Evolutionary conservation across 1,284 basidiomycete genomes (phyloP).

Genomic region (Cutaneotrichosporon spelunceum): DNA sequence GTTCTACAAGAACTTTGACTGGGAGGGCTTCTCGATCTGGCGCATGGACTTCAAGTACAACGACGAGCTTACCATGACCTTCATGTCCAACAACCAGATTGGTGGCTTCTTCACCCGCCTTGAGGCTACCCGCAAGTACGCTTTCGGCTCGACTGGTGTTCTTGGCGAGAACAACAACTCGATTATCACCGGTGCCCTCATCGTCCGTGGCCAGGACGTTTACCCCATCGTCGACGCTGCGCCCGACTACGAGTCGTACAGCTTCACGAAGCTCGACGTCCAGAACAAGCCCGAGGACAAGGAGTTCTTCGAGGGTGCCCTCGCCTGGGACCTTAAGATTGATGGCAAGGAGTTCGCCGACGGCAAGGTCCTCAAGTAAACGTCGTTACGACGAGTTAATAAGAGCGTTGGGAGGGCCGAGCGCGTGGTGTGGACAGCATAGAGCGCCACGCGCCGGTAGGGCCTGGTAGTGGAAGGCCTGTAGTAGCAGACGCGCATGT

Average conservation of each 20-base stretch:
- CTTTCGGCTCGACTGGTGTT: slow-evolving; percentile 90
- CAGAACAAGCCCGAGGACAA: slow-evolving; percentile 64
- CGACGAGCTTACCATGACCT: slow-evolving; percentile 83
- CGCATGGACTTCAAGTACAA: slow-evolving; percentile 88
- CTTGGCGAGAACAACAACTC: slow-evolving; percentile 76
- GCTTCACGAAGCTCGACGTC: slow-evolving; percentile 64
- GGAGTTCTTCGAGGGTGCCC: slow-evolving; percentile 80
- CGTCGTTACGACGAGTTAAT: not conserved
- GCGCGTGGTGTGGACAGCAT: not conserved
- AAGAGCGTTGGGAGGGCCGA: not conserved
- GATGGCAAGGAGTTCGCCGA: slow-evolving; percentile 76
- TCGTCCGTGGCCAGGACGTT: slow-evolving; percentile 69
- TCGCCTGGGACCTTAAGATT: slow-evolving; percentile 84
- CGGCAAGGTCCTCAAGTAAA: slow-evolving; percentile 54
- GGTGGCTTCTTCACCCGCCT: slow-evolving; percentile 94
- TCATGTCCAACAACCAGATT: slow-evolving; percentile 82
- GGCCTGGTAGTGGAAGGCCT: slow-evolving; percentile 4
- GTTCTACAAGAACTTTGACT: slow-evolving; percentile 91
- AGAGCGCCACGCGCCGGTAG: not conserved
- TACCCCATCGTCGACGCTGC: slow-evolving; percentile 73
- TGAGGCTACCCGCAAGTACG: slow-evolving; percentile 89
- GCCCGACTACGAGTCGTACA: slow-evolving; percentile 86
- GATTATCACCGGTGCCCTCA: slow-evolving; percentile 73
- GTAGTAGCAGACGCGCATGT: slow-evolving; percentile 8
- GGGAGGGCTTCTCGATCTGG: slow-evolving; percentile 87